A percentile compares a stretch with the other conserved stretches of the same genome.
phyloP scores from a whole-genome alignment of 345 rosid genomes.

The Isatis tinctoria region DNA sequence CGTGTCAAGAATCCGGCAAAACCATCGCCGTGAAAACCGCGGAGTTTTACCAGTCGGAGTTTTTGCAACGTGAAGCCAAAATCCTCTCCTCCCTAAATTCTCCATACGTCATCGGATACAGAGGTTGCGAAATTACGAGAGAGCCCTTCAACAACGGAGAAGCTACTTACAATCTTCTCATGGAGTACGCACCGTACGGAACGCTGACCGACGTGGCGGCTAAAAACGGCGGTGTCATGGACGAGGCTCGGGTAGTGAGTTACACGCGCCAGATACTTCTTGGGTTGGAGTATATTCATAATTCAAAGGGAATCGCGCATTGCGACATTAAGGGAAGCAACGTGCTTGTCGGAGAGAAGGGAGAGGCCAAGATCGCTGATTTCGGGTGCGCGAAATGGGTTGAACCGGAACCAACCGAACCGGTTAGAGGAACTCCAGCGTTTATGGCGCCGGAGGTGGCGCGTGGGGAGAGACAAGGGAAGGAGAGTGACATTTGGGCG shows the following conservation, averaged over 20 bases:
- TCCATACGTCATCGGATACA: conserved; percentile 51
- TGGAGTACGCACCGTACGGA: conserved; percentile 68
- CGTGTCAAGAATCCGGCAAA: conserved; percentile 35
- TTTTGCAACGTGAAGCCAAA: conserved; percentile 52
- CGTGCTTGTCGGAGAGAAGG: conserved; percentile 44
- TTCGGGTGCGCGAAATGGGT: conserved; percentile 68
- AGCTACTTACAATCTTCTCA: conserved; percentile 48
- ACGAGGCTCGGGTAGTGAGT: conserved; percentile 33
- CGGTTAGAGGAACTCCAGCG: conserved; percentile 57
- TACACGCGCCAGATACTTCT: conserved; percentile 54
- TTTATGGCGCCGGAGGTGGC: conserved; percentile 91
- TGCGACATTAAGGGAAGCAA: conserved; percentile 76
- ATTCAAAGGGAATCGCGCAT: conserved; percentile 49
- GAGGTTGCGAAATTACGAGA: conserved; percentile 45
- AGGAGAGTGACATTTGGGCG: conserved; percentile 60
- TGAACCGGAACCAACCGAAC: conserved; percentile 16
- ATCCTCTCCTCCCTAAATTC: conserved; percentile 47
- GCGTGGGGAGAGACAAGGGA: conserved; percentile 72
- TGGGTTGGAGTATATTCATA: conserved; percentile 61
- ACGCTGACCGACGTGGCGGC: conserved; percentile 38
- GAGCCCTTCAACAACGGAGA: conserved; percentile 30
- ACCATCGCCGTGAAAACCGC: conserved; percentile 64
- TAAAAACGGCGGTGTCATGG: conserved; percentile 39
- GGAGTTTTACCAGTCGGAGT: conserved; percentile 36
- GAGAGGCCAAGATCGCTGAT: conserved; percentile 62